Evolutionary conservation across 2,329 filamentous ascomycete genomes (phyloP), one percentile per base, ranked within the genome.

Genomic region (Tolypocladium tundrense): DNA sequence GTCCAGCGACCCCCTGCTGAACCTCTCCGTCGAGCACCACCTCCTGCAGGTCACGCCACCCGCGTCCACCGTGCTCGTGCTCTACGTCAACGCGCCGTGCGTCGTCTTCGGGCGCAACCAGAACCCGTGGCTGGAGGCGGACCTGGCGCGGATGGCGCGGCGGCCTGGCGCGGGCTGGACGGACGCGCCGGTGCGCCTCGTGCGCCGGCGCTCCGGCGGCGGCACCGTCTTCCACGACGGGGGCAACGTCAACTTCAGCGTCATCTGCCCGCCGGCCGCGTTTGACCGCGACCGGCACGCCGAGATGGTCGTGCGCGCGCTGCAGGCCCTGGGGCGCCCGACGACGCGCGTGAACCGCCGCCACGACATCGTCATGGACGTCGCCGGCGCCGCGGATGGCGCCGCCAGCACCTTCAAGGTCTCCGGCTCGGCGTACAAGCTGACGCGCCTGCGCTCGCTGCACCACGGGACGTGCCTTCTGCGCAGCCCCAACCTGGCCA

Each of bases 71-170:
- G 74, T 97, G 55, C 82, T 97, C 2, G 88, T 97, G 58, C 82
- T 97, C 55, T 99, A 97, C 75, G 83, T 85, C 66, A 97, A 99
- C 74, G 75, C 84, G 42, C 91, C 93, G 1, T 91, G 90, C 70
- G 82, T 99, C 60, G 87, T 99, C 69, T 87, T 99, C 64, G 94
- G 94, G 50, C 86, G 94, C 60, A 99, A 99, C 71, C 94, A 99
- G 76, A 99, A 99, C 71, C 94, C 94, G 57, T 99, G 93, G 94
- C 80, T 90, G 10, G 94, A 99, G 75, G 86, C 90, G 61, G 90
- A 96, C 69, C 79, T 96, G 2, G 66, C 66, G 3, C 63, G 61
- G 55, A 64, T 65, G 54, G 58, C 61, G 9, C 53, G 60, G n/a
- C 55, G 55, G 10, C 64, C 63, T 10, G 59, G 64, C 19, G 64